These are phyloP conservation scores for Aspergillus neoniger DNA, from an alignment of 2,329 filamentous ascomycete species.

Conservation along the genomic window DNA sequence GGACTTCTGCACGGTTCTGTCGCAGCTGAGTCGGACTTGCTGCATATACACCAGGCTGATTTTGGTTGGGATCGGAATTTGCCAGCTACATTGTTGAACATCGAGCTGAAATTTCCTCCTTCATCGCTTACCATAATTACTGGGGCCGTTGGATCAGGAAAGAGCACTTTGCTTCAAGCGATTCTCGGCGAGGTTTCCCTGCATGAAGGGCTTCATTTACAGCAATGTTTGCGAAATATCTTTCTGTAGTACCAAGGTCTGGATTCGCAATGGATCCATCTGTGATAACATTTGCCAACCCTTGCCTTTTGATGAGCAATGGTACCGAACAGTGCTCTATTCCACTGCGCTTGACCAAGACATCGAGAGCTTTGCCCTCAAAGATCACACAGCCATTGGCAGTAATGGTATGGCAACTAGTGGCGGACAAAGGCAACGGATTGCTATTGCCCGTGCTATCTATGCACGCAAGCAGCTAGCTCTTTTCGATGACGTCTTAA, in stretches of 20 bases:
- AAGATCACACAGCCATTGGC: constrained; percentile 74
- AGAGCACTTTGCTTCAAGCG: neutral
- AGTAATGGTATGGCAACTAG: constrained; percentile 60
- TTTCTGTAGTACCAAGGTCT: neutral
- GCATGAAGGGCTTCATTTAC: neutral
- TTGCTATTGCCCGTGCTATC: constrained; percentile 1
- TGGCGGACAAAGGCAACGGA: neutral
- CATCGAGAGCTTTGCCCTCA: constrained; percentile 66
- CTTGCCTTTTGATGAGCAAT: neutral
- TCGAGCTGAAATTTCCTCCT: neutral
- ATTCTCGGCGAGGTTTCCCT: neutral
- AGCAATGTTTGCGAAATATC: neutral
- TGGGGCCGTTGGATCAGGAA: neutral
- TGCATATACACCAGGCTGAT: neutral
- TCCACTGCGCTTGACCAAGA: neutral
- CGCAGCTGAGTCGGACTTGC: neutral
- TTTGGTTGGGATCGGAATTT: neutral
- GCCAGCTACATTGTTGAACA: neutral
- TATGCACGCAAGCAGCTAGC: neutral
- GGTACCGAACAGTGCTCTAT: neutral
- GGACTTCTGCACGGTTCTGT: neutral
- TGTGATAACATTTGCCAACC: neutral
- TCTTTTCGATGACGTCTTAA: neutral
- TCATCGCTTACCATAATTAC: neutral
- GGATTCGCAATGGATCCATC: neutral